Percentiles rank a stretch among this genome's conserved stretches.
These are phyloP conservation scores for Calonectria leucothoes DNA, from an alignment of 2,329 filamentous ascomycete genomes.

Conservation along the genomic window DNA sequence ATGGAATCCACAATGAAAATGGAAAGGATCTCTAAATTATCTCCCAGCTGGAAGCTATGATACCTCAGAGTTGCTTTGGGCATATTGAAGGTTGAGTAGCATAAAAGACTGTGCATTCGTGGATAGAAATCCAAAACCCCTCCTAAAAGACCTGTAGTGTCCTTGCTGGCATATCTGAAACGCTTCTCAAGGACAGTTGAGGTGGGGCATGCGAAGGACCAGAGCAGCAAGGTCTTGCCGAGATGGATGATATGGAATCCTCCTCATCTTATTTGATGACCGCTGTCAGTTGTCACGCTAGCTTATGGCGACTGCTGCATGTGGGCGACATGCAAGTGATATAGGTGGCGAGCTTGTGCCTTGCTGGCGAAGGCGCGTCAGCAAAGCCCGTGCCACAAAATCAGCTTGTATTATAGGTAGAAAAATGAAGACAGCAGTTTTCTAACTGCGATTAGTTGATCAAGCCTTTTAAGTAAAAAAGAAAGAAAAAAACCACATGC, in stretches of 20 bases:
- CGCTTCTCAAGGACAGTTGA: background rate
- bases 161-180: background rate
- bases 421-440: no score
- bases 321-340: background rate
- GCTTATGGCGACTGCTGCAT: background rate
- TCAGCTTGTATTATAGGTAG: no score
- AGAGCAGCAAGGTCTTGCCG: background rate
- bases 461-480: background rate
- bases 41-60: background rate
- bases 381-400: background rate
- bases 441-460: background rate
- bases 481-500: background rate
- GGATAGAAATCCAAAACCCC: background rate
- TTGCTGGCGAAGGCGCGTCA: no score
- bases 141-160: background rate
- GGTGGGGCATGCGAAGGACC: conserved; percentile 5
- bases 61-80: background rate
- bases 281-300: background rate
- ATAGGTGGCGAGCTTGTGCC: background rate
- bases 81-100: background rate
- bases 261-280: background rate
- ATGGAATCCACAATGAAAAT: no score
- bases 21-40: no score
- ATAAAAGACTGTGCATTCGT: background rate
- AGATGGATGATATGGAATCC: background rate